These are phyloP conservation scores for Xylariomycetidae sp. DNA, from an alignment of 2,329 filamentous ascomycete genomes.

Conservation along the genomic window DNA sequence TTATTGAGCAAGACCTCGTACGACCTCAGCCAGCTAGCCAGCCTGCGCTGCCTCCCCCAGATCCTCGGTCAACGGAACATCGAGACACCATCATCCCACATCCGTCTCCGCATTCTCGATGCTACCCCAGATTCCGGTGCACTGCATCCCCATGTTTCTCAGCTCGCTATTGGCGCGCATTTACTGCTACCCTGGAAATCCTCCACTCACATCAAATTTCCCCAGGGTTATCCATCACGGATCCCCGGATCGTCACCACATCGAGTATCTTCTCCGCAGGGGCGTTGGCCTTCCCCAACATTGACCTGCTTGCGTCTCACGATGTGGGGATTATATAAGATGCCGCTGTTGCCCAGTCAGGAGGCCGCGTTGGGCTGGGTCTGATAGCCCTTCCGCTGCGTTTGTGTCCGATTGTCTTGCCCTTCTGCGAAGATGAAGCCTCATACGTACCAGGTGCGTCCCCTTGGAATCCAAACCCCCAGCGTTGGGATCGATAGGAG, in stretches of 20 bases:
- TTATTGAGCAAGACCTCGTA: no score
- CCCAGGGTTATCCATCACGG: not conserved
- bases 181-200: conserved; percentile 7
- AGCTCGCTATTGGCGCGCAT: conserved; percentile 19
- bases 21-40: no score
- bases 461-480: not conserved
- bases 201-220: conserved; percentile 16
- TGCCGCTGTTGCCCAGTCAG: conserved; percentile 2
- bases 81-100: no score
- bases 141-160: no score
- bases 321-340: conserved; percentile 12
- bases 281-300: conserved; percentile 1
- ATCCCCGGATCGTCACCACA: not conserved
- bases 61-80: conserved; percentile 9
- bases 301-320: no score
- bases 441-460: conserved; percentile 25
- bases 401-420: not conserved
- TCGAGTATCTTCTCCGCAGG: conserved; percentile 7
- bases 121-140: no score
- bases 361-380: conserved; percentile 4
- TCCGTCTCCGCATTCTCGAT: no score
- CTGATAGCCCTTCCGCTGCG: conserved; percentile 3
- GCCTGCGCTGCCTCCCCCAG: conserved; percentile 12
- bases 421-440: conserved; percentile 20
- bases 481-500: not conserved